Evolutionary conservation across 345 rosid species (phyloP).

Genomic region (Rhizophora mangle): DNA sequence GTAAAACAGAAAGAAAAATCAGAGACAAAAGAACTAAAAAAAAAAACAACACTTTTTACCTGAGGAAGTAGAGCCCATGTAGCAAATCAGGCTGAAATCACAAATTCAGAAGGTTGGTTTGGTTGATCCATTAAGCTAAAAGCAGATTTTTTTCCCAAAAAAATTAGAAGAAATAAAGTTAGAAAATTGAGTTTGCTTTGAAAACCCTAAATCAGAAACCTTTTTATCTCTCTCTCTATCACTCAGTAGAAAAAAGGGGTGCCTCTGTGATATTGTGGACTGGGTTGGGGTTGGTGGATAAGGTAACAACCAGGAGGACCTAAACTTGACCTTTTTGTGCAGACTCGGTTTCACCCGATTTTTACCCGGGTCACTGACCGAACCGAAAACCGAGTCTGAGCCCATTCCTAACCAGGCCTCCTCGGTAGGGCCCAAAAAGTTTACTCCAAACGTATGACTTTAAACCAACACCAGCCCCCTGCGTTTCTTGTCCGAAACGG

Average conservation of each 20-base stretch:
- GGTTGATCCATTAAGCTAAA: neutral
- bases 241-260: neutral
- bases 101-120: neutral
- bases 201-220: neutral
- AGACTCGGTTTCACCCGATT: no score
- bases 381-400: no score
- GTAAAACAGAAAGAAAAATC: neutral
- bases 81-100: neutral
- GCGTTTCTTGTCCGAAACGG: no score
- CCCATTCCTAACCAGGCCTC: no score
- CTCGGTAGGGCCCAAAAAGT: no score
- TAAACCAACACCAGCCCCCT: no score
- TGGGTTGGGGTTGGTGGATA: neutral
- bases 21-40: neutral
- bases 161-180: neutral
- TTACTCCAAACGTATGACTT: no score
- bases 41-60: neutral
- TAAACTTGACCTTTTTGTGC: no score
- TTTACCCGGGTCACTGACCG: no score
- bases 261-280: neutral
- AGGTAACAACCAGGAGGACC: no score
- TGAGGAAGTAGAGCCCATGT: neutral
- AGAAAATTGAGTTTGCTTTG: neutral
- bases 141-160: neutral
- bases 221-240: neutral